Percentiles rank a stretch among this genome's conserved stretches.
These are phyloP conservation scores for Candida qinlingensis DNA, from an alignment of 805 yeast genomes.

Conservation along the genomic window DNA sequence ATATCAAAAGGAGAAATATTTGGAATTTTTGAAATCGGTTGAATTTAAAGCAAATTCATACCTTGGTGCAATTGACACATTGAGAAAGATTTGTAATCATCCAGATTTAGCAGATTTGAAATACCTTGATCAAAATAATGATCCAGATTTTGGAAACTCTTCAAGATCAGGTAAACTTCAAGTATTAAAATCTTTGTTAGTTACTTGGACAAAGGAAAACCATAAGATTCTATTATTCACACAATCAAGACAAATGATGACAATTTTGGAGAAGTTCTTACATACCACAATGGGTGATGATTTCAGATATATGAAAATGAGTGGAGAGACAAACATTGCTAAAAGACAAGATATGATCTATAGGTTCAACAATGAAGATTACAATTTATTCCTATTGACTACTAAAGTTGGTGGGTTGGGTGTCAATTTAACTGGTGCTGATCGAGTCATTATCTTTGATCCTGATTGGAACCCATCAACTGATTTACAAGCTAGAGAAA, in stretches of 20 bases:
- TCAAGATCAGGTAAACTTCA: slow-evolving; percentile 82
- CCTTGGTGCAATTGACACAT: slow-evolving; percentile 81
- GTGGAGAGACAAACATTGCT: slow-evolving; percentile 82
- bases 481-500: slow-evolving; percentile 91
- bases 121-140: slow-evolving; percentile 22
- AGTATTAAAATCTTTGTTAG: slow-evolving; percentile 70
- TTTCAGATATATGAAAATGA: slow-evolving; percentile 75
- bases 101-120: slow-evolving; percentile 71
- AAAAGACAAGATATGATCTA: slow-evolving; percentile 79
- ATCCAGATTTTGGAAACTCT: slow-evolving; percentile 47
- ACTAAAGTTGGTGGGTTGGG: slow-evolving; percentile 97
- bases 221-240: slow-evolving; percentile 83
- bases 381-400: slow-evolving; percentile 72
- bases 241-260: slow-evolving; percentile 92
- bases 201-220: slow-evolving; percentile 70
- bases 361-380: slow-evolving; percentile 58
- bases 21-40: slow-evolving; percentile 67
- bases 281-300: slow-evolving; percentile 29
- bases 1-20: slow-evolving; percentile 67
- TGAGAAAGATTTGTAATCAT: slow-evolving; percentile 92
- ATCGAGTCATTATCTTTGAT: slow-evolving; percentile 87
- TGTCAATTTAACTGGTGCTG: slow-evolving; percentile 90
- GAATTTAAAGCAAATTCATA: slow-evolving; percentile 77
- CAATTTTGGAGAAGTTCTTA: slow-evolving; percentile 71
- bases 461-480: slow-evolving; percentile 99